Conservation (phyloP, 208 protist species). For the Giardia muris region DNA sequence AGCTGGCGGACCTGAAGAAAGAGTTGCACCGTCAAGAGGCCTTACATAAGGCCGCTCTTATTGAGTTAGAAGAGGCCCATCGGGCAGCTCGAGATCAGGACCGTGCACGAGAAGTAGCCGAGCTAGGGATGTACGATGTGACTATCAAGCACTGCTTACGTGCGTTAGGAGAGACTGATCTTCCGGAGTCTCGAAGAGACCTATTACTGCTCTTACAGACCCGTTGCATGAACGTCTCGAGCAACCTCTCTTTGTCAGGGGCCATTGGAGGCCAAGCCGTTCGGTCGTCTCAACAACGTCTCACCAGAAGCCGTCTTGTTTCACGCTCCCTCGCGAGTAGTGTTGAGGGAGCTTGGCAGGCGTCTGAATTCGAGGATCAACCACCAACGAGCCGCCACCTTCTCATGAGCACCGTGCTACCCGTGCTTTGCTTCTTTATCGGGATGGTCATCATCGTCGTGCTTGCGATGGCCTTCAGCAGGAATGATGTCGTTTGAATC, state of each 20-base stretch:
- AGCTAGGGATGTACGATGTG: background rate
- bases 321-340: background rate
- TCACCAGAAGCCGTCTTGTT: background rate
- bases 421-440: background rate
- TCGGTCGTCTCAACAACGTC: background rate
- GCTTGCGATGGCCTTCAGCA: background rate
- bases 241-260: background rate
- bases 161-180: background rate
- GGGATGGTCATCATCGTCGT: background rate
- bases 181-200: background rate
- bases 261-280: background rate
- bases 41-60: background rate
- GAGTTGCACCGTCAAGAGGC: background rate
- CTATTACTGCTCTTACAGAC: background rate
- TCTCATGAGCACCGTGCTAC: background rate
- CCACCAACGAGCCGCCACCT: background rate
- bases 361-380: background rate
- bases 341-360: background rate
- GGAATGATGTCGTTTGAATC: background rate
- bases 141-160: background rate
- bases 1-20: no score
- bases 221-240: background rate
- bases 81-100: background rate
- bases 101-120: background rate
- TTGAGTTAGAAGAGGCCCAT: background rate